These are phyloP conservation scores for Haematococcus lacustris DNA, from an alignment of 139 green algal species.

Conservation along the genomic window DNA sequence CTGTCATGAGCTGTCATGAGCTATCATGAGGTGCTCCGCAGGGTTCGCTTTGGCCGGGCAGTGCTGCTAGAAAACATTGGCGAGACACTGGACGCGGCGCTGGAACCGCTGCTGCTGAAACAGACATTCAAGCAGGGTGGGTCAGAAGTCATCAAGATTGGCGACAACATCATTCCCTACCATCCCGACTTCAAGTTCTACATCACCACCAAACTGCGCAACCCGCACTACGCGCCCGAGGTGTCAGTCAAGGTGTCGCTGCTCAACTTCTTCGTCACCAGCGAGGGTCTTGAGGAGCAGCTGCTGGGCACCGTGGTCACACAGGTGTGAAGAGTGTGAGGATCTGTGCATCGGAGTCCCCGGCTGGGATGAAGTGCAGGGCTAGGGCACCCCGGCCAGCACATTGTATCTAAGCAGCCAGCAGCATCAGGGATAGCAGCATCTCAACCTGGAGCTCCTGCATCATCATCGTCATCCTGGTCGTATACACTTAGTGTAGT, in stretches of 20 bases:
- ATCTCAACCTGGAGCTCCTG: no score
- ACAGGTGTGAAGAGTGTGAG: constrained; percentile 58
- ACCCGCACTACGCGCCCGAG: constrained; percentile 70
- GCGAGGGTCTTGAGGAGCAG: constrained; percentile 71
- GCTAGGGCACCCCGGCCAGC: no score
- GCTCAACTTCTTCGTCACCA: constrained; percentile 68
- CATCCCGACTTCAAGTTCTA: constrained; percentile 78
- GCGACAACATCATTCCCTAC: constrained; percentile 80
- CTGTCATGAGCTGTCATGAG: no score
- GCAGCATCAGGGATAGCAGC: no score
- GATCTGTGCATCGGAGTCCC: constrained; percentile 46
- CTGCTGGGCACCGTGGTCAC: constrained; percentile 62
- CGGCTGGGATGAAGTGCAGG: no score
- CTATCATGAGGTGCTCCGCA: no score
- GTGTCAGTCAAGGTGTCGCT: constrained; percentile 66
- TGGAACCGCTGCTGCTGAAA: constrained; percentile 74
- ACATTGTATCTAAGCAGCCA: no score
- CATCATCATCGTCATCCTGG: no score
- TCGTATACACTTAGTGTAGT: no score
- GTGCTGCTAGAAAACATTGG: constrained; percentile 69
- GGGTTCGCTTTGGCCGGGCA: constrained; percentile 38
- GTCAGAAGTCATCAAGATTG: constrained; percentile 75
- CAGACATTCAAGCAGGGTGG: constrained; percentile 77
- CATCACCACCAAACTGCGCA: constrained; percentile 73
- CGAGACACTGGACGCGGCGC: constrained; percentile 60